These are phyloP conservation scores for Isatis tinctoria DNA, from an alignment of 345 rosid genomes.

Conservation along the genomic window DNA sequence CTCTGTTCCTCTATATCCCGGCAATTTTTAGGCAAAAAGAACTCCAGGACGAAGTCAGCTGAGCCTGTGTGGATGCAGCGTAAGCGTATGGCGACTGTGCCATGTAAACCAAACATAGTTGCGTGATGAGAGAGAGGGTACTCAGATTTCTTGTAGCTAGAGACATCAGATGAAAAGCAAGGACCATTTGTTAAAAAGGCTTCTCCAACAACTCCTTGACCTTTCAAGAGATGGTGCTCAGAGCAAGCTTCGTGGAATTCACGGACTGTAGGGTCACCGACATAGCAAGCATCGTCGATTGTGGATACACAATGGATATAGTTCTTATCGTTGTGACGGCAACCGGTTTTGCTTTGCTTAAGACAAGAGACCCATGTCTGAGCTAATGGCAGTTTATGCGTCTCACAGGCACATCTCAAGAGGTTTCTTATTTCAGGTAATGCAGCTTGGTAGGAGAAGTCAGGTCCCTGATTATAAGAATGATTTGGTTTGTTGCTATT, in stretches of 20 bases:
- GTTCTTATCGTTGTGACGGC: constrained; percentile 80
- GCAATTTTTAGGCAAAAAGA: constrained; percentile 79
- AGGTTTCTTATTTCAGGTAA: constrained; percentile 77
- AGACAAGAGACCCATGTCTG: constrained; percentile 85
- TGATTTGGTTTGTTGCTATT: constrained; percentile 1
- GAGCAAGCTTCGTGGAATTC: constrained; percentile 91
- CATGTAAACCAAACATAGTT: constrained; percentile 69
- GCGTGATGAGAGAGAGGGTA: constrained; percentile 98
- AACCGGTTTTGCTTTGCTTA: constrained; percentile 80
- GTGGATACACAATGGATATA: constrained; percentile 73
- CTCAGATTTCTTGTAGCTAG: constrained; percentile 56
- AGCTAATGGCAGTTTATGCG: constrained; percentile 77
- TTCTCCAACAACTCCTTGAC: constrained; percentile 85
- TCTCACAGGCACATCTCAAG: constrained; percentile 69
- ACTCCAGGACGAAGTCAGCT: constrained; percentile 83
- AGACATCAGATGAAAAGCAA: constrained; percentile 79
- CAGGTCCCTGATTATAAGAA: constrained; percentile 40
- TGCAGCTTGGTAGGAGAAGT: constrained; percentile 56
- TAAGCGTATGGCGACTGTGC: constrained; percentile 83
- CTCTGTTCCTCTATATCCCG: constrained; percentile 55
- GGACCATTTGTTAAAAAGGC: constrained; percentile 90
- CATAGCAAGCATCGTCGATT: constrained; percentile 67
- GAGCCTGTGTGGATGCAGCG: constrained; percentile 63
- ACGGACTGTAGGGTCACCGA: constrained; percentile 50
- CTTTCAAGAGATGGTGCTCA: constrained; percentile 90